Conservation (phyloP, 768 basidiomycete species). For the Tulasnella sp. region DNA sequence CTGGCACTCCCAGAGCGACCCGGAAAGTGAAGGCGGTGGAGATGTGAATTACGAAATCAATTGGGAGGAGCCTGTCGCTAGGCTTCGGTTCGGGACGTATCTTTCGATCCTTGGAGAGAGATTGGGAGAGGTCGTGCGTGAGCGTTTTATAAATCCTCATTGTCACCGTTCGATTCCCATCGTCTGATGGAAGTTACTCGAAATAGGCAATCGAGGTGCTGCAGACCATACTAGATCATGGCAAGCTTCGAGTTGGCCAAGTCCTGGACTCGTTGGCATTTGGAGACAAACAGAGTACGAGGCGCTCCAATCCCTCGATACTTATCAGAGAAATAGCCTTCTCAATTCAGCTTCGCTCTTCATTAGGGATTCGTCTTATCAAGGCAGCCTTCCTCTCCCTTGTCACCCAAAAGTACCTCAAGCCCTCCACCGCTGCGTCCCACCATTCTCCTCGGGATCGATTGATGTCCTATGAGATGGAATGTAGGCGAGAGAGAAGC, state of each 20-base stretch:
- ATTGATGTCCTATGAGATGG: constrained; percentile 65
- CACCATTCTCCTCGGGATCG: constrained; percentile 75
- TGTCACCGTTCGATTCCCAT: not conserved
- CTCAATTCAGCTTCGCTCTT: too few relatives aligned
- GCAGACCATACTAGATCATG: constrained; percentile 66
- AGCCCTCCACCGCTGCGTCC: constrained; percentile 64
- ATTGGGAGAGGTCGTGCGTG: constrained; percentile 58
- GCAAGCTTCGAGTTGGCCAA: constrained; percentile 69
- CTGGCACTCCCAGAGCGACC: constrained; percentile 66
- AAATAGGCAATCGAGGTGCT: constrained; percentile 73
- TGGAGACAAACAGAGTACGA: constrained; percentile 48
- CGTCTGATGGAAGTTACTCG: too few relatives aligned
- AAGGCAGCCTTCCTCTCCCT: constrained; percentile 54
- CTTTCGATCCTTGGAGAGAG: constrained; percentile 59
- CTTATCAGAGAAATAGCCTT: not conserved
- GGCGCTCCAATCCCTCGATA: not conserved
- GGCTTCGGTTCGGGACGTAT: constrained; percentile 74
- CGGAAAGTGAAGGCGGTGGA: constrained; percentile 44
- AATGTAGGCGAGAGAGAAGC: constrained; percentile 58
- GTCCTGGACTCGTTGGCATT: constrained; percentile 39
- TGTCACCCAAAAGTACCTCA: constrained; percentile 61
- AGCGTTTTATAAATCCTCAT: not conserved
- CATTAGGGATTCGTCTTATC: constrained; percentile 30
- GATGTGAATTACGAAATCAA: constrained; percentile 58
- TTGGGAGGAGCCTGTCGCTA: constrained; percentile 66